Conservation (phyloP, 2,329 filamentous ascomycete genomes). For the Pseudogymnoascus sp. region DNA sequence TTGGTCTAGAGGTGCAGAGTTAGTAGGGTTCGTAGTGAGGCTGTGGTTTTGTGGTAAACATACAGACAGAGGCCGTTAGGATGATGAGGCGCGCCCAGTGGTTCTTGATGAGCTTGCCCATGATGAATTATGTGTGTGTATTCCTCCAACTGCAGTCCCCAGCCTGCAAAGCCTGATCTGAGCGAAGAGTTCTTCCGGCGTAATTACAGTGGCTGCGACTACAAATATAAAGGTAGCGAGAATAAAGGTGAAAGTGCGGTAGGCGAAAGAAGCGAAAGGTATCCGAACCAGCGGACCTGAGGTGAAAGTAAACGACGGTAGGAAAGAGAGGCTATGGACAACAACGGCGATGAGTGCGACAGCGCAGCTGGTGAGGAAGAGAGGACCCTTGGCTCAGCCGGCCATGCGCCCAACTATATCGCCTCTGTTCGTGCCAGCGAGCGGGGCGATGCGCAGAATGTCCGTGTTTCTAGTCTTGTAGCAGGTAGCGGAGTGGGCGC, state of each 20-base stretch:
- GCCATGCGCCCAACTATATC: conserved; percentile 7
- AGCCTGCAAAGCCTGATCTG: conserved; percentile 1
- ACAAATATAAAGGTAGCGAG: neutral
- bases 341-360: neutral
- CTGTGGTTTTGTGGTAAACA: conserved; percentile 19
- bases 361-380: conserved; percentile 1
- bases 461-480: neutral
- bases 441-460: neutral
- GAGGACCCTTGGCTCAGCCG: neutral
- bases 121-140: conserved; percentile 32
- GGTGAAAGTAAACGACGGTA: neutral
- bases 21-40: conserved; percentile 30
- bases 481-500: neutral
- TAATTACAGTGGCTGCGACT: neutral
- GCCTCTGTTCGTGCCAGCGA: neutral
- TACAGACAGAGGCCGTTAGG: conserved; percentile 63
- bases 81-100: conserved; percentile 95
- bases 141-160: conserved; percentile 1
- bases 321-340: neutral
- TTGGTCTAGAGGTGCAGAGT: conserved; percentile 50
- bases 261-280: conserved; percentile 4
- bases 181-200: neutral
- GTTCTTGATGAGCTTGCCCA: conserved; percentile 99
- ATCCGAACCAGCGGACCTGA: conserved; percentile 3
- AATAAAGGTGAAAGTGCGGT: neutral